Evolutionary conservation across 805 yeast genomes (phyloP).

Genomic region (Danielia reshetovae): DNA sequence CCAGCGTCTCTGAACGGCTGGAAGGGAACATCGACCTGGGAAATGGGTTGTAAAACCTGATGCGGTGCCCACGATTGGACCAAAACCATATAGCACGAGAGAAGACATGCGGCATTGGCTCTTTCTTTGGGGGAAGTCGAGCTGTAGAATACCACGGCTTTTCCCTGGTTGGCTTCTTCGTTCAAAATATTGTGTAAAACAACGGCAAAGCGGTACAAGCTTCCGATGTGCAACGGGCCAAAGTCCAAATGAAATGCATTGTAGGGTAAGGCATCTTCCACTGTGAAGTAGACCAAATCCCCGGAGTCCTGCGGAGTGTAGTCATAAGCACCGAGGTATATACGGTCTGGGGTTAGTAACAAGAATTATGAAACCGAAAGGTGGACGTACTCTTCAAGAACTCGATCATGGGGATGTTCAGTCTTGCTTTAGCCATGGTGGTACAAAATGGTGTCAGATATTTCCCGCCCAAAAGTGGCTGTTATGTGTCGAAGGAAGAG

Average conservation of each 20-base stretch:
- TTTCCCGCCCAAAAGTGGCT: too few species aligned
- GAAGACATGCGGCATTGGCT: slow-evolving; percentile 90
- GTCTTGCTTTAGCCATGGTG: slow-evolving; percentile 8
- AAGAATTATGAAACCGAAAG: neutral
- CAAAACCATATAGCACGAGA: slow-evolving; percentile 91
- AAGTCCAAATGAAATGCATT: slow-evolving; percentile 95
- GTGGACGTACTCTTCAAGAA: slow-evolving; percentile 39
- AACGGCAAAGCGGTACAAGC: slow-evolving; percentile 91
- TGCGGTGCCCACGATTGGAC: slow-evolving; percentile 99
- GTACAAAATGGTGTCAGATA: too few species aligned
- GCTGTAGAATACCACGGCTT: slow-evolving; percentile 89
- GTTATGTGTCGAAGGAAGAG: too few species aligned
- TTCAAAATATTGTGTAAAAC: slow-evolving; percentile 87
- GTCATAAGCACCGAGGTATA: slow-evolving; percentile 89
- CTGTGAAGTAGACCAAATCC: slow-evolving; percentile 79
- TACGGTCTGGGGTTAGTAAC: slow-evolving; percentile 47
- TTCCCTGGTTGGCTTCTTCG: slow-evolving; percentile 76
- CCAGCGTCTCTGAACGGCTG: slow-evolving; percentile 98
- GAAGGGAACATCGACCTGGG: slow-evolving; percentile 89
- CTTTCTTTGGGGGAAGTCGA: slow-evolving; percentile 75
- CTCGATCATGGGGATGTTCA: slow-evolving; percentile 36
- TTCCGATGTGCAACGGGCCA: slow-evolving; percentile 94
- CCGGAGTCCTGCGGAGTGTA: slow-evolving; percentile 71
- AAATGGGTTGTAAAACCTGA: slow-evolving; percentile 90
- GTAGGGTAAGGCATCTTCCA: slow-evolving; percentile 88